Conservation (phyloP, 208 protist species). For the Leptomonas pyrrhocoris region DNA sequence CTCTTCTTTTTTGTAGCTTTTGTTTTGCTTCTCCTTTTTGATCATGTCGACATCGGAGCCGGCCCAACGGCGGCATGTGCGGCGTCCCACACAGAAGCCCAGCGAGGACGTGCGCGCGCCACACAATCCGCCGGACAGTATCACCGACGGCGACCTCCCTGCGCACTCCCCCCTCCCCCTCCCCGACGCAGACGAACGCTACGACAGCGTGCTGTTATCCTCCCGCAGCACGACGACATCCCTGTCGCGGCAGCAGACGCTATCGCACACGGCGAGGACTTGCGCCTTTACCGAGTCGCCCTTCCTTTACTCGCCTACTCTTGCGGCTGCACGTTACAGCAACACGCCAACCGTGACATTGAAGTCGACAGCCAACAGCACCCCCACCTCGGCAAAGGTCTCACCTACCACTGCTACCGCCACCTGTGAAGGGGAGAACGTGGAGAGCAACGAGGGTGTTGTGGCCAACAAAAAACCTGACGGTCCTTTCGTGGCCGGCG, state of each 20-base stretch:
- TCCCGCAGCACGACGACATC: slow-evolving; percentile 17
- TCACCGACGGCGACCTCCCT: background rate
- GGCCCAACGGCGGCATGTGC: background rate
- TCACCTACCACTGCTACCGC: too few species aligned
- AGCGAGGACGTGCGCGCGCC: background rate
- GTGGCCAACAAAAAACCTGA: background rate
- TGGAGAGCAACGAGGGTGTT: background rate
- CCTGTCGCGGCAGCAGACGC: slow-evolving; percentile 2
- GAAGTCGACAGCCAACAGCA: too few species aligned
- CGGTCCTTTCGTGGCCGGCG: background rate
- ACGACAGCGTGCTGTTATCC: slow-evolving; percentile 15
- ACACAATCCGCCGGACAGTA: background rate
- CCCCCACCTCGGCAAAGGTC: too few species aligned
- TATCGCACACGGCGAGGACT: background rate
- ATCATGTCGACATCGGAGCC: slow-evolving; percentile 16
- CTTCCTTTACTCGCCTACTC: slow-evolving; percentile 1
- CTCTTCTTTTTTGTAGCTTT: background rate
- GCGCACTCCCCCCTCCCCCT: background rate
- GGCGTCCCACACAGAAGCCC: background rate
- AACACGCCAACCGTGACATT: background rate
- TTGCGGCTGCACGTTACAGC: too few species aligned
- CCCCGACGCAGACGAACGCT: background rate
- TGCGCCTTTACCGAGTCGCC: background rate
- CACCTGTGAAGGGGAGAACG: background rate
- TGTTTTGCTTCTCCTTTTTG: background rate